Conservation (phyloP, 495 filamentous ascomycete genomes). For the Xylaria flabelliformis region DNA sequence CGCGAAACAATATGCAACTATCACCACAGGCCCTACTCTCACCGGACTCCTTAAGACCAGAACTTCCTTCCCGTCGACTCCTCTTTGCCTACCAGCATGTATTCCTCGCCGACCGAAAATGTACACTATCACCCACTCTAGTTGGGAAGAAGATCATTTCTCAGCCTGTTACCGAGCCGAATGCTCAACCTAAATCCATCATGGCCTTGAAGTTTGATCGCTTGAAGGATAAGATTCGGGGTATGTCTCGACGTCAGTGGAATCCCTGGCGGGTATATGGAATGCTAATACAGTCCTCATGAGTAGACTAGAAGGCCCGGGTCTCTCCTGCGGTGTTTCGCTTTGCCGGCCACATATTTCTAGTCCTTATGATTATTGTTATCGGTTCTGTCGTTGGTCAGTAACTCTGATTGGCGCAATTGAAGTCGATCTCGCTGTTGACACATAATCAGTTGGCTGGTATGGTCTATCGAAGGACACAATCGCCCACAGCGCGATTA, state of each 20-base stretch:
- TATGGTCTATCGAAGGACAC: conserved; percentile 15
- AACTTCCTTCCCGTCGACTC: conserved; percentile 1
- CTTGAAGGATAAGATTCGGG: conserved; percentile 11
- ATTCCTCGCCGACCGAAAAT: not conserved
- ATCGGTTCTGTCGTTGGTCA: conserved; percentile 5
- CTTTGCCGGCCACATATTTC: conserved; percentile 14
- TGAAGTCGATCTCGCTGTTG: not conserved
- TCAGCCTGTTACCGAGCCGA: not conserved
- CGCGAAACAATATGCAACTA: not conserved
- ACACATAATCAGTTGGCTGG: conserved; percentile 21
- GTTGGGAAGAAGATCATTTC: not conserved
- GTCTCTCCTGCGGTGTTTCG: not conserved
- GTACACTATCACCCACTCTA: not conserved
- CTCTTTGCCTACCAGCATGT: conserved; percentile 22
- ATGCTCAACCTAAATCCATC: conserved; percentile 9
- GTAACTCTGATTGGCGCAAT: not conserved
- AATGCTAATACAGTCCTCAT: not conserved
- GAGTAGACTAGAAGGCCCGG: conserved; percentile 5
- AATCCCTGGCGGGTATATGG: not conserved
- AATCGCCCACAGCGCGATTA: not conserved
- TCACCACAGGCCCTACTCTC: not conserved
- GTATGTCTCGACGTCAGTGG: not conserved
- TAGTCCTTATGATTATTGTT: conserved; percentile 4
- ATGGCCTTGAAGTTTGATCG: conserved; percentile 17
- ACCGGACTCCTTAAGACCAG: not conserved